Percentiles rank a stretch among this genome's conserved stretches.
Evolutionary conservation across 148 eudicot genomes (phyloP).

Genomic region (Persicaria maculosa): DNA sequence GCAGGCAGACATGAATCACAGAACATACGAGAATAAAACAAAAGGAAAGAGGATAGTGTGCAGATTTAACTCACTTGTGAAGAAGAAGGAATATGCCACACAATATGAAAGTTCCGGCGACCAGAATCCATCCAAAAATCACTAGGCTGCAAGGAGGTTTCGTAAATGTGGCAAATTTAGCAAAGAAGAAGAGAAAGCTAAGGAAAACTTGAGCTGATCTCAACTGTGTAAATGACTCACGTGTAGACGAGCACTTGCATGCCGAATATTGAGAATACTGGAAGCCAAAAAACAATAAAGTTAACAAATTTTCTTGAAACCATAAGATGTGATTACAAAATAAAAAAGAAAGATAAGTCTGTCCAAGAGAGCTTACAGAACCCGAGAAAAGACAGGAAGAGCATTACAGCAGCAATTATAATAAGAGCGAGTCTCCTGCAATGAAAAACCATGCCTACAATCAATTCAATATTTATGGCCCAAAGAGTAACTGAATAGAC

Average conservation of each 20-base stretch:
- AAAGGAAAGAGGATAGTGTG: neutral
- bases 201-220: neutral
- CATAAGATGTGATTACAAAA: neutral
- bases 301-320: neutral
- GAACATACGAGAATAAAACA: neutral
- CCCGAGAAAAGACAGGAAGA: slow-evolving; percentile 67
- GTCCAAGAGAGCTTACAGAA: slow-evolving; percentile 42
- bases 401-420: slow-evolving; percentile 78
- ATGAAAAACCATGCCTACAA: slow-evolving; percentile 10
- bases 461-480: neutral
- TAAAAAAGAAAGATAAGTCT: neutral
- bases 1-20: neutral
- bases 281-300: neutral
- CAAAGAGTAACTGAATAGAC: neutral
- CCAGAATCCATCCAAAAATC: slow-evolving; percentile 73
- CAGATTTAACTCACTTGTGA: slow-evolving; percentile 61
- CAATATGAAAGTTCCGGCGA: slow-evolving; percentile 69
- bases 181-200: neutral
- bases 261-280: slow-evolving; percentile 84
- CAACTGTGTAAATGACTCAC: slow-evolving; percentile 37
- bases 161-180: neutral
- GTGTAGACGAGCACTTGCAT: slow-evolving; percentile 74
- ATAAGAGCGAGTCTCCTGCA: slow-evolving; percentile 78
- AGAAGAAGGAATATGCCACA: slow-evolving; percentile 81
- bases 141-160: slow-evolving; percentile 54